phyloP scores from a whole-genome alignment of 208 protist genomes.

The Angomonas desouzai region DNA sequence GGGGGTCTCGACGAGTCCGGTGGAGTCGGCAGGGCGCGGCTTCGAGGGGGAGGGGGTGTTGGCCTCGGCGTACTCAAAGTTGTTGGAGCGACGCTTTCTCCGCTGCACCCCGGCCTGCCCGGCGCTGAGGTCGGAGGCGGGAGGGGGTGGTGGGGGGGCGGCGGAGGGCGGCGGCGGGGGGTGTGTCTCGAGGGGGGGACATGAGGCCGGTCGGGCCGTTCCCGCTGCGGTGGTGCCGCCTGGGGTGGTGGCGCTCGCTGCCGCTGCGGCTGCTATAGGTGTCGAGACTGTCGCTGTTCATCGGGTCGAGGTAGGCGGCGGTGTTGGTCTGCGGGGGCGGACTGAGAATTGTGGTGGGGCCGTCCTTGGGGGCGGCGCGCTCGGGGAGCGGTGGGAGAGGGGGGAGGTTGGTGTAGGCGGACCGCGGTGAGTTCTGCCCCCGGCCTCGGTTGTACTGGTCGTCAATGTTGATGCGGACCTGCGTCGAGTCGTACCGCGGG shows the following conservation, averaged over 20 bases:
- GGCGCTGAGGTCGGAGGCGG: not conserved
- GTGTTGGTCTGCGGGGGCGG: constrained; percentile 4
- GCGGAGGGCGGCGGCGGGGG: not conserved
- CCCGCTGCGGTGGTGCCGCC: not conserved
- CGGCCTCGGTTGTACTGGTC: constrained; percentile 11
- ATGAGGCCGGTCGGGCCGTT: not conserved
- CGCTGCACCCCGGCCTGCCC: not conserved
- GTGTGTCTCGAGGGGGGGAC: not conserved
- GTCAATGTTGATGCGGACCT: constrained; percentile 41
- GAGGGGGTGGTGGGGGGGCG: not conserved
- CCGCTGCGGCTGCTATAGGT: constrained; percentile 1
- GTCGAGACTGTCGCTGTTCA: not conserved
- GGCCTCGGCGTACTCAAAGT: not conserved
- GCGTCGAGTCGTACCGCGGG: constrained; percentile 14
- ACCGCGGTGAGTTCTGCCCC: not conserved
- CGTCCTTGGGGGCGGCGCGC: constrained; percentile 16
- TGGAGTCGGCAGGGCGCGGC: constrained; percentile 19
- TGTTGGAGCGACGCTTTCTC: constrained; percentile 2
- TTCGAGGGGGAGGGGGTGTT: not conserved
- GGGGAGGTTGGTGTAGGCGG: not conserved
- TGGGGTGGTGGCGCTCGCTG: constrained; percentile 9
- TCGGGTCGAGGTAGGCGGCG: constrained; percentile 9
- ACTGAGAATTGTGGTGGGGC: constrained; percentile 1
- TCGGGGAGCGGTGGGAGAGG: constrained; percentile 5
- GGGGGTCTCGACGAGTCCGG: constrained; percentile 12